Evolutionary conservation across 1,284 basidiomycete species (phyloP), one percentile per base, ranked within the genome.

Genomic region (Pseudozyma flocculosa): DNA sequence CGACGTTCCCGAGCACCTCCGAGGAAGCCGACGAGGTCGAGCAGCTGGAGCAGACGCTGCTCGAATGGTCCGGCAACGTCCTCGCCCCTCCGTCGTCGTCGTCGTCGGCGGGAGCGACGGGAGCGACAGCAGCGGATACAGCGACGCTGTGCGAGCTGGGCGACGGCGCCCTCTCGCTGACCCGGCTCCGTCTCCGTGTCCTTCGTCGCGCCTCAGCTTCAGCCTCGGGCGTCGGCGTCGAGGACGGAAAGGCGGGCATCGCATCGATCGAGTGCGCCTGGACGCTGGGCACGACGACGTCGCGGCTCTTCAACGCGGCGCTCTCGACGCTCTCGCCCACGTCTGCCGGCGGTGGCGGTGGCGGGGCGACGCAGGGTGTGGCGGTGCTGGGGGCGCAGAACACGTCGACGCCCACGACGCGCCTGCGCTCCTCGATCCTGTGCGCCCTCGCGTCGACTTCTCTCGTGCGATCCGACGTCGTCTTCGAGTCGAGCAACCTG

Each of bases 351-450:
- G n/a, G n/a, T n/a, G n/a, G n/a, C n/a, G n/a, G n/a, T n/a, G n/a
- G n/a, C n/a, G n/a, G n/a, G 55, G 4, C 48, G 50, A 26, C 54
- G 55, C 19, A 2, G 15, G 38, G 47, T 2, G 50, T 57, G 4
- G 68, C 50, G 10, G 60, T 68, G 17, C 42, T 71, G 19, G 68
- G 68, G 3, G 58, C 56, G 26, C 47, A 53, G 22, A 64, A 71
- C 48, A 55, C 66, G 0, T 65, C 61, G 21, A 71, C 66, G 24
- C 55, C 66, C 0, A 62, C 68, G 11, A 61, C 61, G 19, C 48
- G 68, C 23, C 54, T 59, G 18, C 43, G 68, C 34, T 54, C 50
- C 32, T 52, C 51, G 4, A 61, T 71, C 19, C 51, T 60, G 30
- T 34, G 58, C 5, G 52, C 50, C 4, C 48, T 71, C 2, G 54